phyloP scores from a whole-genome alignment of 768 basidiomycete species.

The Sarcodon sp. region DNA sequence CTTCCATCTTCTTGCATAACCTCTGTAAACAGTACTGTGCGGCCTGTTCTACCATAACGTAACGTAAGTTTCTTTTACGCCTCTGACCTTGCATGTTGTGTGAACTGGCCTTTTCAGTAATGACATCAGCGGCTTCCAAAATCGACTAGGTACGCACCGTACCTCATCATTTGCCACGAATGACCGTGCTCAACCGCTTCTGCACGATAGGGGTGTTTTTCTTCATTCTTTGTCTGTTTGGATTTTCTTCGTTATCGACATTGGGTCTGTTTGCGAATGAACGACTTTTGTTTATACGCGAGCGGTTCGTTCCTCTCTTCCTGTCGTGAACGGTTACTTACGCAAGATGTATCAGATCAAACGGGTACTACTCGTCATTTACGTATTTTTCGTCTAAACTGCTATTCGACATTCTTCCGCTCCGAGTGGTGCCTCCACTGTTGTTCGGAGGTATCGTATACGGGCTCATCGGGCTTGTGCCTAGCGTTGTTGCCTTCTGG shows the following conservation, averaged over 20 bases:
- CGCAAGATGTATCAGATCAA: constrained; percentile 42
- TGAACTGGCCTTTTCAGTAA: constrained; percentile 28
- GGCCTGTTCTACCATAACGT: constrained; percentile 90
- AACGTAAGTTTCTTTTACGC: constrained; percentile 31
- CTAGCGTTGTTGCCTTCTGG: constrained; percentile 86
- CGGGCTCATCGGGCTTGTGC: constrained; percentile 88
- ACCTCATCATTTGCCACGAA: neutral
- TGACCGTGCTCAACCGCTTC: neutral
- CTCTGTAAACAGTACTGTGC: constrained; percentile 53
- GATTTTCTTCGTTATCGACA: constrained; percentile 93
- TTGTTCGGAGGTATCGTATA: constrained; percentile 96
- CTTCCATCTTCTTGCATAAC: constrained; percentile 1
- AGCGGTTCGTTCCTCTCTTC: constrained; percentile 43
- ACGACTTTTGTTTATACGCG: constrained; percentile 95
- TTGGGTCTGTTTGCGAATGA: constrained; percentile 92
- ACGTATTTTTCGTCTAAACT: constrained; percentile 97
- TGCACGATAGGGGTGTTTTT: constrained; percentile 70
- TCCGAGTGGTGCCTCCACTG: constrained; percentile 89
- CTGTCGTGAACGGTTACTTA: neutral
- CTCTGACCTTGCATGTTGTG: neutral
- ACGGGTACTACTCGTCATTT: constrained; percentile 95
- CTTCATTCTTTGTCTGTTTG: constrained; percentile 93
- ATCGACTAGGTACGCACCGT: constrained; percentile 54
- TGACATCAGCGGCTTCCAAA: constrained; percentile 97
- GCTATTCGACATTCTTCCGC: constrained; percentile 90